Evolutionary conservation across 1,284 basidiomycete genomes (phyloP).

Genomic region (Sporisorium scitamineum): DNA sequence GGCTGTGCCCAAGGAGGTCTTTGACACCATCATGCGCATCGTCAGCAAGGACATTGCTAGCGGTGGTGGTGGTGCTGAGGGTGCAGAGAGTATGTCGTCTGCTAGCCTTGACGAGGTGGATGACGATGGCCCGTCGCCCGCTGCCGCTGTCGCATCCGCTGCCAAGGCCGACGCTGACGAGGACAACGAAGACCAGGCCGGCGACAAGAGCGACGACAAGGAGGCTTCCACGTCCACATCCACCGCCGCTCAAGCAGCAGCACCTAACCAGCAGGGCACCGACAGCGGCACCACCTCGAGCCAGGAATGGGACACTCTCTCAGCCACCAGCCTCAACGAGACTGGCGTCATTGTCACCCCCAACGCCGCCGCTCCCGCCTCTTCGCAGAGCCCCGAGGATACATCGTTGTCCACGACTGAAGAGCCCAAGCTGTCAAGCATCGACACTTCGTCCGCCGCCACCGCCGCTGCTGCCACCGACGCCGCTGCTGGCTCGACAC

Average conservation of each 20-base stretch:
- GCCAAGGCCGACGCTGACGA: not conserved
- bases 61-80: conserved; percentile 30
- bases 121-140: conserved; percentile 37
- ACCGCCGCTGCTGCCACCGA: conserved; percentile 8
- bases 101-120: conserved; percentile 56
- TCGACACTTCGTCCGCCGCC: conserved; percentile 27
- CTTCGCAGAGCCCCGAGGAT: conserved; percentile 15
- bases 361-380: conserved; percentile 17
- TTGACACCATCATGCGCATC: conserved; percentile 90
- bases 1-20: conserved; percentile 86
- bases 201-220: conserved; percentile 20
- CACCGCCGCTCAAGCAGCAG: conserved; percentile 17
- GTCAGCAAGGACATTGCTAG: conserved; percentile 85
- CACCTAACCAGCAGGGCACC: conserved; percentile 26
- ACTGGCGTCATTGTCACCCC: conserved; percentile 45
- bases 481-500: conserved; percentile 14
- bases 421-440: conserved; percentile 27
- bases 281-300: conserved; percentile 58
- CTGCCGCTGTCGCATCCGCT: conserved; percentile 13
- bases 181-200: conserved; percentile 7
- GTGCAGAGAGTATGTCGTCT: conserved; percentile 32
- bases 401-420: conserved; percentile 7
- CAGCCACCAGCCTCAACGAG: conserved; percentile 48
- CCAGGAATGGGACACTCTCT: conserved; percentile 60
- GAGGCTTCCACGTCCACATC: conserved; percentile 21